Base-by-base conservation (phyloP, 352 stramenopile species). In the Phytophthora quininea region DNA sequence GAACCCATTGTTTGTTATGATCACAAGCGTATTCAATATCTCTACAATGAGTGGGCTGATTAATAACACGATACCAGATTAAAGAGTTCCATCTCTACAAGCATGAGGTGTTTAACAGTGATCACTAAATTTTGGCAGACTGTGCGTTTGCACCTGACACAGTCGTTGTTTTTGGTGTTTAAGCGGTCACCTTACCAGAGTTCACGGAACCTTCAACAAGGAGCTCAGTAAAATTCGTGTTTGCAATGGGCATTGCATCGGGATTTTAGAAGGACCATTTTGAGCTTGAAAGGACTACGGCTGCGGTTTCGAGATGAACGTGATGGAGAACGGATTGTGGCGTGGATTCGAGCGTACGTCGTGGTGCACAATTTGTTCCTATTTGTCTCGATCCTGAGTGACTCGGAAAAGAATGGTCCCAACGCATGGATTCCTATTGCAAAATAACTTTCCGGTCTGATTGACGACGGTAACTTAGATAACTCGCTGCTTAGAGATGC, bases 321-420 rank as follows among this genome's bases (percentile, higher is more conserved):
- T 9, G 47, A 63, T 12, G 56, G 56, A 3, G 46, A 63, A 40
- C 19, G 45, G 24, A 49, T 63, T 6, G 46, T 63, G 9, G n/a
- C 35, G 6, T 63, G 56, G 46, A 63, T 63, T 63, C 33, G 56
- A 2, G 56, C 56, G 32, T 63, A 45, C 14, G 33, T 45, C 10
- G 56, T 49, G 15, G 45, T 55, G 8, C 56, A 63, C 35, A 56
- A 63, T 14, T 7, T 63, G 5, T 10, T 64, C 4, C 47, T 64
- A 1, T 64, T 51, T 29, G 33, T 64, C 12, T 12, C 47, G 0
- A 40, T 32, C 4, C 14, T 40, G 10, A 47, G 35, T 8, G 57
- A 56, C 43, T 45, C 47, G 2, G 33, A 56, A 42, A 29, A 33
- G 14, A 33, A 50, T 31, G 10, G 45, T n/a, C 46, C 57, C 10